These are phyloP conservation scores for Phytophthora vignae DNA, from an alignment of 352 stramenopile species.

Conservation along the genomic window DNA sequence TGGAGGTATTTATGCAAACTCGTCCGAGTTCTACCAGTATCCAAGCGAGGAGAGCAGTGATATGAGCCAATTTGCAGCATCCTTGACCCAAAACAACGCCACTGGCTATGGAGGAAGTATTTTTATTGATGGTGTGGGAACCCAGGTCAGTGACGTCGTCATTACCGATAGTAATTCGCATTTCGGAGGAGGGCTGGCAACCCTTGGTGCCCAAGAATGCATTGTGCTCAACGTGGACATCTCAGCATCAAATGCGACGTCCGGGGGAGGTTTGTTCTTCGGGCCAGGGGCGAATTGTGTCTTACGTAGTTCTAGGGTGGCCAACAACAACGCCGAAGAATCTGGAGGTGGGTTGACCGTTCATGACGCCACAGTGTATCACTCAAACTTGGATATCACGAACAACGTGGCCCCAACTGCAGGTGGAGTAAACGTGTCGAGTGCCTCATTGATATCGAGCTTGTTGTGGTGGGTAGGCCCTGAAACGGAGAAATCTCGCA, in stretches of 20 bases:
- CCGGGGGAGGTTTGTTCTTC: constrained; percentile 46
- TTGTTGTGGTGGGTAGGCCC: constrained; percentile 13
- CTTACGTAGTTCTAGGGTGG: constrained; percentile 29
- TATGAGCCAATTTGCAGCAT: not conserved
- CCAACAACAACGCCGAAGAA: constrained; percentile 29
- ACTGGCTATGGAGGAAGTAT: constrained; percentile 36
- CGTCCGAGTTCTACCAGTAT: constrained; percentile 31
- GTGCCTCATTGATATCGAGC: not conserved
- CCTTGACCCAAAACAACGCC: constrained; percentile 22
- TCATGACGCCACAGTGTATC: constrained; percentile 30
- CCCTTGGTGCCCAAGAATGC: constrained; percentile 23
- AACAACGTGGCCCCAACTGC: constrained; percentile 37
- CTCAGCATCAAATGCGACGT: constrained; percentile 25
- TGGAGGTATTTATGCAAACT: constrained; percentile 45
- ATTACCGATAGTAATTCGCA: constrained; percentile 21
- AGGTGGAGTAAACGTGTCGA: constrained; percentile 38
- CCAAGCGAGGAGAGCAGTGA: constrained; percentile 9
- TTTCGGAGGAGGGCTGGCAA: constrained; percentile 43
- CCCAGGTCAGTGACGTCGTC: constrained; percentile 21
- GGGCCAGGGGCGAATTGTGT: constrained; percentile 28
- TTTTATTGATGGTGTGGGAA: constrained; percentile 38
- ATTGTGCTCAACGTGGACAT: constrained; percentile 25
- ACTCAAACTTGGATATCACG: constrained; percentile 44
- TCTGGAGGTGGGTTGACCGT: constrained; percentile 47
- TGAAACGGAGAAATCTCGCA: constrained; percentile 20